Base-by-base conservation (phyloP, 2,329 filamentous ascomycete species). In the Talaromyces rugulosus region DNA sequence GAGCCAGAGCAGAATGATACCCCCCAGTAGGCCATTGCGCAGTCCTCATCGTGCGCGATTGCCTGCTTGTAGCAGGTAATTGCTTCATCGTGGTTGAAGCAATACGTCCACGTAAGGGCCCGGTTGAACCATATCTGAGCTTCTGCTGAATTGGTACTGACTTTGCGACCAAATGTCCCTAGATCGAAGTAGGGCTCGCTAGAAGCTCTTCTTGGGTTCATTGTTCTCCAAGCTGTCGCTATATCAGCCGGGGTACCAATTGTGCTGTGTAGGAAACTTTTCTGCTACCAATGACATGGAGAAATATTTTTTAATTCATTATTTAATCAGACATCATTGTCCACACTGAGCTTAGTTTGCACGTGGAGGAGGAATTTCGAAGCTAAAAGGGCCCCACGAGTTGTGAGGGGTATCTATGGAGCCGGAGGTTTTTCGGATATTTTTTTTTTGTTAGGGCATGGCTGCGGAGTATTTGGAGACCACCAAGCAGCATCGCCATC, bases 1-100 rank as follows among this genome's bases (percentile, higher is more conserved):
- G 81, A 80, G 4, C 81, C 81, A 1, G 80, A 69, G 4, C 78
- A 75, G 64, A 80, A 82, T 1, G 81, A 78, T 4, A 81, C 68
- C 0, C 81, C 81, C 80, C 80, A 83, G 62, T 77, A 73, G 7
- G 76, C 76, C 69, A 78, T 74, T 1, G 74, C 71, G 62, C 74
- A 78, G 16, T 63, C 62, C 9, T 67, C 66, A 65, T 78, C 76
- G 56, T 71, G 55, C 1, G 64, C 58, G 40, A 77, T 72, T 12
- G 73, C 75, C 18, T 70, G 69, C 52, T 75, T 62, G 66, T 78
- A 78, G 64, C 76, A 78, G 58, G 63, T 60, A 1, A 68, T 68
- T 2, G 75, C 72, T 63, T 77, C 75, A 59, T 74, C 72, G 64
- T 78, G 76, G 59, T 78, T 77, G 69, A 78, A 78, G 27, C 69